phyloP scores from a whole-genome alignment of 2,329 filamentous ascomycete genomes.

The Penicillium capsulatum region DNA sequence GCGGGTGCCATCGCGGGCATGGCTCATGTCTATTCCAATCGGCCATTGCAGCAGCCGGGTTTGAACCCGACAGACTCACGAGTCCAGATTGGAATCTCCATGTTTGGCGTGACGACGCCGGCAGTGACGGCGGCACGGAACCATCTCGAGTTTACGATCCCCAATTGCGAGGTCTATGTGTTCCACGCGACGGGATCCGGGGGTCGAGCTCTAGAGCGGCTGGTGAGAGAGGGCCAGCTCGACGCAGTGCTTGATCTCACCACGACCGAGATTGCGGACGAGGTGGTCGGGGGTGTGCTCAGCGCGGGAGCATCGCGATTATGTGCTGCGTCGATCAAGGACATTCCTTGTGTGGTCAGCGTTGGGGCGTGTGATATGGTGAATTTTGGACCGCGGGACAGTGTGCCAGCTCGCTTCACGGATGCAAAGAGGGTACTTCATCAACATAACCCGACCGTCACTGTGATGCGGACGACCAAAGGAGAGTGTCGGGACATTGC shows the following conservation, averaged over 20 bases:
- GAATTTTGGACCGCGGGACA: slow-evolving; percentile 58
- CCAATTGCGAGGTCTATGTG: slow-evolving; percentile 56
- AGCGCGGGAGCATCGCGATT: slow-evolving; percentile 56
- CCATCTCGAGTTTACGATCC: slow-evolving; percentile 44
- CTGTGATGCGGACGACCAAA: slow-evolving; percentile 60
- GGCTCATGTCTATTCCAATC: slow-evolving; percentile 43
- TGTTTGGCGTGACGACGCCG: slow-evolving; percentile 72
- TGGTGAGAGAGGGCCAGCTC: slow-evolving; percentile 55
- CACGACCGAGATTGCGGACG: slow-evolving; percentile 64
- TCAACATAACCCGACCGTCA: slow-evolving; percentile 64
- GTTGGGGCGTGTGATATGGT: slow-evolving; percentile 58
- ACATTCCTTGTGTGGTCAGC: slow-evolving; percentile 56
- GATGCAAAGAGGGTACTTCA: slow-evolving; percentile 43
- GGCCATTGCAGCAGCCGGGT: no score
- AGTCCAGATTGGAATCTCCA: slow-evolving; percentile 66
- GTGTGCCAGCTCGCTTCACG: slow-evolving; percentile 44
- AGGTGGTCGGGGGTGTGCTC: slow-evolving; percentile 60
- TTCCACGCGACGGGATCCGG: slow-evolving; percentile 69
- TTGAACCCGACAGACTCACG: no score
- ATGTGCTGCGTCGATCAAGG: slow-evolving; percentile 52
- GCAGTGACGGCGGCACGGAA: slow-evolving; percentile 55
- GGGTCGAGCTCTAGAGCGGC: slow-evolving; percentile 64
- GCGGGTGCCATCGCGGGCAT: slow-evolving; percentile 59
- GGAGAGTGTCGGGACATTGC: slow-evolving; percentile 57
- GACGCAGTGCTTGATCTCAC: slow-evolving; percentile 68